Evolutionary conservation across 2,329 filamentous ascomycete species (phyloP), one percentile per base, ranked within the genome.

Genomic region (Lecanicillium sp.): DNA sequence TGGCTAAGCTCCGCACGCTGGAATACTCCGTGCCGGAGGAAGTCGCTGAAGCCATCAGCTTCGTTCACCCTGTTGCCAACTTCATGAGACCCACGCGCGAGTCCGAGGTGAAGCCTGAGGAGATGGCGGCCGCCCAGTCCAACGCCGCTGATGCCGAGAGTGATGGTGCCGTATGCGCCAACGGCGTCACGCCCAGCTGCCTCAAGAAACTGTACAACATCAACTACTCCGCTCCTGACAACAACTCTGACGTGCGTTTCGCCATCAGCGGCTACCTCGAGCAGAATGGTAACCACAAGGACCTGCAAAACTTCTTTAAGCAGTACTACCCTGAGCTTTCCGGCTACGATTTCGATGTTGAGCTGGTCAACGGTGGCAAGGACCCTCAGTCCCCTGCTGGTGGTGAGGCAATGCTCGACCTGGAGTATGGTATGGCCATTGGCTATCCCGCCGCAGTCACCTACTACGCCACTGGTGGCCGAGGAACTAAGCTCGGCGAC

Each of bases 221-320:
- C 46, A 54, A 48, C 29, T 58, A 58, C 42, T 43, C 45, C 28
- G 36, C 41, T 9, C 44, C 27, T 12, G 32, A 38, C 17, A 32
- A 36, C 17, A 43, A 17, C 10, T 54, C 56, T 3, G 50, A 50
- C 2, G 52, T 52, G 1, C 54, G 59, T 0, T 52, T 64, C 33
- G 63, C 56, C 31, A 50, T 66, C 15, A 61, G 59, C 11, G 62
- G 64, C 12, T 66, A 66, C 42, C 56, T 65, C 1, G 60, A 65
- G 22, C 55, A 66, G 46, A 60, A 56, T 45, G 52, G 59, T 37
- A 58, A 57, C 40, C 50, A 62, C 36, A 39, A 51, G 2, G 64
- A 68, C 44, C 54, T 62, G 4, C 32, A 42, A 17, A 37, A 40
- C 7, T 67, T 66, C 45, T 49, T 58, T 11, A 44, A 45, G 19